Evolutionary conservation across 2,329 filamentous ascomycete species (phyloP).

Genomic region (Lachnellula cervina): DNA sequence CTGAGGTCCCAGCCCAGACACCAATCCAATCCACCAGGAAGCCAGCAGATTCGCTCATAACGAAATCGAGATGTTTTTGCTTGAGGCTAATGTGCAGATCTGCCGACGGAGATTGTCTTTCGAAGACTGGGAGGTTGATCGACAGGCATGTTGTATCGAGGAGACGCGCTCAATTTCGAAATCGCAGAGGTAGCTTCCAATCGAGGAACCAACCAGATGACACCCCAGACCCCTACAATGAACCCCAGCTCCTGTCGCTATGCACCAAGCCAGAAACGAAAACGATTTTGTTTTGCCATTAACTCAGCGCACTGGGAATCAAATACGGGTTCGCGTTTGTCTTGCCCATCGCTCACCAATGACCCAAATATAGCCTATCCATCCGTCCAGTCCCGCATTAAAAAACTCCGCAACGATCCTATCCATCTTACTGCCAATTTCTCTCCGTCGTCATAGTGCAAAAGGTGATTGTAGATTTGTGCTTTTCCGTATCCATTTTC

Average conservation of each 20-base stretch:
- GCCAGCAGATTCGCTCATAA: not conserved
- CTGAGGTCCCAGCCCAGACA: not conserved
- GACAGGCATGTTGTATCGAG: not conserved
- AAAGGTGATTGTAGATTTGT: slow-evolving; percentile 14
- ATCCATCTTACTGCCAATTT: slow-evolving; percentile 23
- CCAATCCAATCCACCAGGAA: not conserved
- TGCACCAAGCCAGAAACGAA: slow-evolving; percentile 22
- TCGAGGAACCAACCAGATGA: not conserved
- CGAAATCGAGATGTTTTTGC: not conserved
- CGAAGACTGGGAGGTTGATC: not conserved
- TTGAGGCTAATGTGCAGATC: not conserved
- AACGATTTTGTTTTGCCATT: slow-evolving; percentile 13
- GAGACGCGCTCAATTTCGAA: not conserved
- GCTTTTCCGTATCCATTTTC: slow-evolving; percentile 26
- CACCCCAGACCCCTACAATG: slow-evolving; percentile 17
- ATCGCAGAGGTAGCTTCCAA: not conserved
- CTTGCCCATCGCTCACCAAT: slow-evolving; percentile 14
- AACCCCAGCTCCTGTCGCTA: slow-evolving; percentile 27
- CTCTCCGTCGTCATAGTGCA: slow-evolving; percentile 2
- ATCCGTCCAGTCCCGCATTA: slow-evolving; percentile 31
- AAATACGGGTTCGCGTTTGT: slow-evolving; percentile 13
- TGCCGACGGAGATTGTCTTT: not conserved
- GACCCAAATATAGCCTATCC: slow-evolving; percentile 20
- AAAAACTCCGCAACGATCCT: slow-evolving; percentile 31
- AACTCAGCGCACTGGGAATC: slow-evolving; percentile 13